A percentile compares a stretch with the other conserved stretches of the same genome.
Conservation (phyloP, 1,139 yeast species). For the Debaryomyces udenii region DNA sequence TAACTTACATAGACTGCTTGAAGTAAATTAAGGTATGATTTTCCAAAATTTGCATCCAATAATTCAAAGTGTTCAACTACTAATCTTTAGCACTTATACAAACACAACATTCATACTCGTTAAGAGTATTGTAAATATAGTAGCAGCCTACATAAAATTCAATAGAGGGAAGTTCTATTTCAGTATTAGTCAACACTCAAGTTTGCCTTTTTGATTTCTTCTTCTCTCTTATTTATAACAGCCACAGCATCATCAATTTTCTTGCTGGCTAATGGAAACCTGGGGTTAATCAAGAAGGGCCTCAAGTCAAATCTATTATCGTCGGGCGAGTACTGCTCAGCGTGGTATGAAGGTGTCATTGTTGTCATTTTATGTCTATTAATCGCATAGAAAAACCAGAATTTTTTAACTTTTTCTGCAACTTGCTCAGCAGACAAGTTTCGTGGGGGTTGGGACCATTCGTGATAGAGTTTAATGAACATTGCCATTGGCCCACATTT, state of each 20-base stretch:
- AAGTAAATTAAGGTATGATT: too few relatives aligned
- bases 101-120: too few relatives aligned
- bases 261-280: constrained; percentile 86
- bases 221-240: constrained; percentile 45
- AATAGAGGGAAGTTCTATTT: background rate
- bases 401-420: constrained; percentile 89
- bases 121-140: too few relatives aligned
- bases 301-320: constrained; percentile 94
- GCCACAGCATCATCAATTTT: constrained; percentile 80
- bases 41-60: constrained; percentile 3
- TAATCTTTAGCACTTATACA: too few relatives aligned
- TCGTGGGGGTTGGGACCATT: constrained; percentile 77
- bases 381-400: constrained; percentile 90
- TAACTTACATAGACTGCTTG: too few relatives aligned
- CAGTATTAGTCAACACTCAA: constrained; percentile 33
- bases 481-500: constrained; percentile 96
- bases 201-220: constrained; percentile 26
- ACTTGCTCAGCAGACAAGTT: constrained; percentile 77
- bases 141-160: too few relatives aligned
- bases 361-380: constrained; percentile 97
- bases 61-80: too few relatives aligned
- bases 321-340: constrained; percentile 97
- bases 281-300: constrained; percentile 90
- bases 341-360: constrained; percentile 94
- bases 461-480: constrained; percentile 87